Conservation (phyloP, 805 yeast genomes). For the Novakomyces olei region DNA sequence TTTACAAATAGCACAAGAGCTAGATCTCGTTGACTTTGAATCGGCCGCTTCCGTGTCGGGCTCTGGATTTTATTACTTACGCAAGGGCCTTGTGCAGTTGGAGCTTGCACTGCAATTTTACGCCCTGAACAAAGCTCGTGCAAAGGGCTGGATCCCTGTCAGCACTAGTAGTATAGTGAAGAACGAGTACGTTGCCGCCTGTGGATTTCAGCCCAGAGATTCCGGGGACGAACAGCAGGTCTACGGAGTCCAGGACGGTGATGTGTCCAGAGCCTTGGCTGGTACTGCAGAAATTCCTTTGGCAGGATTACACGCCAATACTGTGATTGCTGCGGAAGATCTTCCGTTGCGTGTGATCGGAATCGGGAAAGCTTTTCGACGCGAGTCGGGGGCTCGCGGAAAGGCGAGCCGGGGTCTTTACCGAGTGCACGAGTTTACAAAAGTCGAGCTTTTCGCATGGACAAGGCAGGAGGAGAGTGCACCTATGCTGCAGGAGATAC, state of each 20-base stretch:
- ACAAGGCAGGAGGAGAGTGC: slow-evolving; percentile 19
- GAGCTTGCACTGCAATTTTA: slow-evolving; percentile 81
- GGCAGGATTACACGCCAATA: slow-evolving; percentile 48
- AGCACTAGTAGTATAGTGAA: slow-evolving; percentile 75
- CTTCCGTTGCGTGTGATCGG: slow-evolving; percentile 52
- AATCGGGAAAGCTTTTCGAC: slow-evolving; percentile 66
- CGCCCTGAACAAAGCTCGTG: slow-evolving; percentile 43
- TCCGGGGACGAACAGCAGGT: slow-evolving; percentile 69
- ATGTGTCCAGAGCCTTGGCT: slow-evolving; percentile 35
- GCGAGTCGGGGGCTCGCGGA: slow-evolving; percentile 96
- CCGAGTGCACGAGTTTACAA: slow-evolving; percentile 88
- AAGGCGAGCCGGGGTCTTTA: slow-evolving; percentile 78
- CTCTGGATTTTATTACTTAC: slow-evolving; percentile 65
- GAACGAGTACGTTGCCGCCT: slow-evolving; percentile 54
- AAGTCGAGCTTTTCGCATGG: slow-evolving; percentile 74
- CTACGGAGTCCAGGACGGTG: slow-evolving; percentile 33
- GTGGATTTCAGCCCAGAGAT: slow-evolving; percentile 90
- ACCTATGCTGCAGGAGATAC: slow-evolving; percentile 34
- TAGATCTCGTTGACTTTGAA: slow-evolving; percentile 45
- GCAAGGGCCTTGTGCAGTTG: slow-evolving; percentile 65
- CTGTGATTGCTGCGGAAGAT: slow-evolving; percentile 17
- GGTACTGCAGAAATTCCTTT: slow-evolving; percentile 94
- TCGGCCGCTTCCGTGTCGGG: slow-evolving; percentile 62
- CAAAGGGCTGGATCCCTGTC: slow-evolving; percentile 43
- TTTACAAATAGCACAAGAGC: slow-evolving; percentile 40